phyloP scores from a whole-genome alignment of 441 rosid genomes.

The Euphorbia celastroides region DNA sequence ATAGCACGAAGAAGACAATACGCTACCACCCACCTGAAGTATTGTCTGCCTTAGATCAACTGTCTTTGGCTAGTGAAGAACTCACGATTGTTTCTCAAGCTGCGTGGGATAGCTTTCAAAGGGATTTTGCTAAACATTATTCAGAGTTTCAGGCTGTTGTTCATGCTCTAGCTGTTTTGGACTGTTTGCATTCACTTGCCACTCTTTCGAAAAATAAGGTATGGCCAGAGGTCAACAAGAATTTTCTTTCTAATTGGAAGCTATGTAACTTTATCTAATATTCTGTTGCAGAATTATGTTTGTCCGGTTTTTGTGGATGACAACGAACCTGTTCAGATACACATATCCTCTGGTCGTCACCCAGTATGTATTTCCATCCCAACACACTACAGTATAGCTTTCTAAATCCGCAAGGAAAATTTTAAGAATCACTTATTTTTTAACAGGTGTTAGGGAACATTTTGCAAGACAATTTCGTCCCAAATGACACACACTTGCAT shows the following conservation, averaged over 20 bases:
- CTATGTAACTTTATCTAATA: conserved; percentile 14
- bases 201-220: conserved; percentile 81
- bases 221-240: conserved; percentile 4
- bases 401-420: no score
- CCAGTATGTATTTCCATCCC: conserved; percentile 77
- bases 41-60: conserved; percentile 57
- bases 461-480: conserved; percentile 72
- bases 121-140: conserved; percentile 56
- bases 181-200: conserved; percentile 84
- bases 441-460: conserved; percentile 73
- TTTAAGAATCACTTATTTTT: conserved; percentile 17
- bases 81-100: conserved; percentile 56
- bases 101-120: conserved; percentile 76
- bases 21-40: conserved; percentile 95
- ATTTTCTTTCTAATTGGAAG: conserved; percentile 14
- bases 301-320: conserved; percentile 64
- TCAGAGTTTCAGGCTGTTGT: conserved; percentile 71
- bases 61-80: conserved; percentile 74
- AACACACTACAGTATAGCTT: neutral
- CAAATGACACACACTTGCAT: conserved; percentile 74
- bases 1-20: conserved; percentile 73
- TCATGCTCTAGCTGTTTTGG: conserved; percentile 82
- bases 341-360: conserved; percentile 68
- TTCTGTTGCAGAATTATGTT: conserved; percentile 58
- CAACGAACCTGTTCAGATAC: conserved; percentile 65